Evolutionary conservation across 2,329 filamentous ascomycete species (phyloP).

Genomic region (Pseudofabraea citricarpa): DNA sequence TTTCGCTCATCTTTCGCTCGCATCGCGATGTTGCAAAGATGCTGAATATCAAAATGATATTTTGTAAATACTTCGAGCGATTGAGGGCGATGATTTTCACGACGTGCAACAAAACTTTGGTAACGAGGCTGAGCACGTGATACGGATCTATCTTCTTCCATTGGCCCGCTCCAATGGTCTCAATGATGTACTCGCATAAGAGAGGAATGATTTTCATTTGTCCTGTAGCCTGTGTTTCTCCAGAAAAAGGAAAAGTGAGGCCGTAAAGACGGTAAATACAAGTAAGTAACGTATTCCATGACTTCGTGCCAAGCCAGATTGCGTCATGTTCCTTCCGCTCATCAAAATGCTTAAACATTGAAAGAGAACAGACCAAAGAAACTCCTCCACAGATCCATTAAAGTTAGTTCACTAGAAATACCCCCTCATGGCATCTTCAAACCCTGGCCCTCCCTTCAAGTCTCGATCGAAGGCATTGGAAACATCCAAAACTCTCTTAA

Average conservation of each 20-base stretch:
- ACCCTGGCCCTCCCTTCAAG: constrained; percentile 74
- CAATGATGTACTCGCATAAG: not conserved
- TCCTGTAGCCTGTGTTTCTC: not conserved
- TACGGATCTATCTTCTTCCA: not conserved
- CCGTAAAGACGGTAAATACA: not conserved
- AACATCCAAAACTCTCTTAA: constrained; percentile 78
- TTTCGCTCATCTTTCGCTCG: too few relatives aligned
- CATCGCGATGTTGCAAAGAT: too few relatives aligned
- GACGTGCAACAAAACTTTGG: too few relatives aligned
- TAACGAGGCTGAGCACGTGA: too few relatives aligned
- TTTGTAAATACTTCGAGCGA: too few relatives aligned
- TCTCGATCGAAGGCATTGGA: constrained; percentile 79
- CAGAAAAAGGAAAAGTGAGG: too few relatives aligned
- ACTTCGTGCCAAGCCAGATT: not conserved
- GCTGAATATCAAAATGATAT: too few relatives aligned
- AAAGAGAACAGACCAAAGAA: not conserved
- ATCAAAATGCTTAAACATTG: not conserved
- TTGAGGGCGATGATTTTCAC: too few relatives aligned
- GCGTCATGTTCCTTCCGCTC: not conserved
- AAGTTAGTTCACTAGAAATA: constrained; percentile 51
- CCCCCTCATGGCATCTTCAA: constrained; percentile 78
- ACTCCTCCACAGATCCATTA: not conserved
- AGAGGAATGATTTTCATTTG: not conserved
- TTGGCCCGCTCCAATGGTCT: not conserved
- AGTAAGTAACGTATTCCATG: not conserved